These are phyloP conservation scores for Dipodascus albidus DNA, from an alignment of 805 yeast genomes.

Conservation along the genomic window DNA sequence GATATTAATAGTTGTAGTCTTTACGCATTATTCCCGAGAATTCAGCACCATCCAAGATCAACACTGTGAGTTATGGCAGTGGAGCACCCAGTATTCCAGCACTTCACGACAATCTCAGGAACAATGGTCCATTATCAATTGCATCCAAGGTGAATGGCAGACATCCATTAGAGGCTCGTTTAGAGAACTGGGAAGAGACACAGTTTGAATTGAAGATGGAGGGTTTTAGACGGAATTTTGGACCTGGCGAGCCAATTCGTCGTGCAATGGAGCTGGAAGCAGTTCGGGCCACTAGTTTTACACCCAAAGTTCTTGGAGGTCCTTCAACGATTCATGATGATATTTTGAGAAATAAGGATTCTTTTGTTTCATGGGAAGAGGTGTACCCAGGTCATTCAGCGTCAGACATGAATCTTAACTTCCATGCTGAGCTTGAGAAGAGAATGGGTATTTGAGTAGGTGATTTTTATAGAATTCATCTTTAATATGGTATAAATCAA, in stretches of 20 bases:
- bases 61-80: slow-evolving; percentile 27
- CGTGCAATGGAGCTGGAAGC: slow-evolving; percentile 81
- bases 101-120: slow-evolving; percentile 42
- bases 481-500: too few relatives aligned
- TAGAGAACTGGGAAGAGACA: slow-evolving; percentile 69
- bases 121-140: slow-evolving; percentile 42
- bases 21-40: slow-evolving; percentile 6
- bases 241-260: slow-evolving; percentile 88
- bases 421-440: slow-evolving; percentile 67
- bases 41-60: slow-evolving; percentile 3
- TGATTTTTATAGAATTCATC: too few relatives aligned
- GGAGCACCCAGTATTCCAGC: slow-evolving; percentile 49
- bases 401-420: slow-evolving; percentile 29
- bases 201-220: slow-evolving; percentile 63
- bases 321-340: slow-evolving; percentile 55
- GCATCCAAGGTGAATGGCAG: slow-evolving; percentile 30
- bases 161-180: slow-evolving; percentile 77
- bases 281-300: slow-evolving; percentile 57
- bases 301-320: slow-evolving; percentile 52
- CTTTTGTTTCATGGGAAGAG: slow-evolving; percentile 87
- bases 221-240: slow-evolving; percentile 71
- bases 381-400: slow-evolving; percentile 39
- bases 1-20: not conserved
- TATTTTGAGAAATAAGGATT: slow-evolving; percentile 67
- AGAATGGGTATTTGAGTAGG: slow-evolving; percentile 29